Percentiles rank a stretch among this genome's conserved stretches.
Conservation (phyloP, 768 basidiomycete species). For the Phanerodontia chrysosporium region DNA sequence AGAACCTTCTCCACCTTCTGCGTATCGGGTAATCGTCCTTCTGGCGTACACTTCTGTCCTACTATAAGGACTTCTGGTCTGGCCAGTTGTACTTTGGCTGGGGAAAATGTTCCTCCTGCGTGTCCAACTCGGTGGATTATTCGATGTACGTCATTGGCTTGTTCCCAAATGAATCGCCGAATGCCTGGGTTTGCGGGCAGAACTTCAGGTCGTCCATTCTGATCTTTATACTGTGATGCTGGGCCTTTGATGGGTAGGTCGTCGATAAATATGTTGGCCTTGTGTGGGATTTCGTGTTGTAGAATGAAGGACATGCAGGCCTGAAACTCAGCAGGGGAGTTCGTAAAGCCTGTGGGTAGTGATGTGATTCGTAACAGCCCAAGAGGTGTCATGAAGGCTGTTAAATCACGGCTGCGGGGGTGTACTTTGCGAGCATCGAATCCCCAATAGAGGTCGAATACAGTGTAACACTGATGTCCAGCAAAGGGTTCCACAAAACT, state of each 20-base stretch:
- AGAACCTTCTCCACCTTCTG: conserved; percentile 10
- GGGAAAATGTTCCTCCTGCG: conserved; percentile 12
- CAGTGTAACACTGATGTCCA: conserved; percentile 12
- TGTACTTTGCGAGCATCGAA: conserved; percentile 14
- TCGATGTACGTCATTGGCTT: conserved; percentile 14
- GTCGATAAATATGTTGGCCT: conserved; percentile 20
- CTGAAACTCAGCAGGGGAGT: conserved; percentile 20
- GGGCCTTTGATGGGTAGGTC: conserved; percentile 22
- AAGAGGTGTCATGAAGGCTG: conserved; percentile 16
- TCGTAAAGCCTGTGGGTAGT: conserved; percentile 18
- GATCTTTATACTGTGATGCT: conserved; percentile 9
- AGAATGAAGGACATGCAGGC: conserved; percentile 18
- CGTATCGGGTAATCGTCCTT: conserved; percentile 11
- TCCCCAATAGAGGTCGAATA: conserved; percentile 16
- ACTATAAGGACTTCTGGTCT: neutral
- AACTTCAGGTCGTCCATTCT: conserved; percentile 1
- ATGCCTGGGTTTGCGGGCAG: conserved; percentile 14
- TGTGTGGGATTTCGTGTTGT: conserved; percentile 19
- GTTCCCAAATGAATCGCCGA: conserved; percentile 19
- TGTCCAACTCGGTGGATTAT: conserved; percentile 15
- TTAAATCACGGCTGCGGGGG: conserved; percentile 11
- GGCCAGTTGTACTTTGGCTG: neutral
- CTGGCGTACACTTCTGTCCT: conserved; percentile 3
- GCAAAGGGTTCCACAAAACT: conserved; percentile 24
- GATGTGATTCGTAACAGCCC: conserved; percentile 10